phyloP scores from a whole-genome alignment of 345 rosid genomes.

The Carallia brachiata region DNA sequence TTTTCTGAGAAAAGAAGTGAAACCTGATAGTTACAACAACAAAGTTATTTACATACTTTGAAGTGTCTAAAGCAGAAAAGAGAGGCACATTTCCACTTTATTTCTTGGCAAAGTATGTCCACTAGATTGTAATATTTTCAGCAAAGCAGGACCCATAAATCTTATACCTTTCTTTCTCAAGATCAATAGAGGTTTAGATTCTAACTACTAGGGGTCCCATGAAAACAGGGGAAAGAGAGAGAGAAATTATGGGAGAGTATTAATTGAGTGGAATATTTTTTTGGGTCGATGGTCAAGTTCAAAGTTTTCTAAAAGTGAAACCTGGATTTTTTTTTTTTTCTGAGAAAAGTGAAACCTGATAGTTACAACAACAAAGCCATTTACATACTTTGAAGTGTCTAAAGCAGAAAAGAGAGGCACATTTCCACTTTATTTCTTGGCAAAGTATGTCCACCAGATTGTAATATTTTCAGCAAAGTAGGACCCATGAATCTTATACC shows the following conservation, averaged over 20 bases:
- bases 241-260: no score
- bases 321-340: no score
- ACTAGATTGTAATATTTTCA: background rate
- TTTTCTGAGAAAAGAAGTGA: no score
- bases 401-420: background rate
- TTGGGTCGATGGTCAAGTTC: background rate
- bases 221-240: no score
- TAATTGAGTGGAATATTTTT: background rate
- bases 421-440: background rate
- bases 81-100: background rate
- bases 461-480: background rate
- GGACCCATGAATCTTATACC: background rate
- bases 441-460: background rate
- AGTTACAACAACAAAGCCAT: background rate
- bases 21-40: background rate
- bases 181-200: no score
- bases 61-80: background rate
- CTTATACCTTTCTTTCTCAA: no score
- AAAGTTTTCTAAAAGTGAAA: background rate
- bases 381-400: background rate
- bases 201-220: no score
- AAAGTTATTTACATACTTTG: background rate
- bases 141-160: background rate
- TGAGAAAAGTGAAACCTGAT: no score
- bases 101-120: background rate